Conservation (phyloP, 768 basidiomycete species). For the Macrocybe gigantea region DNA sequence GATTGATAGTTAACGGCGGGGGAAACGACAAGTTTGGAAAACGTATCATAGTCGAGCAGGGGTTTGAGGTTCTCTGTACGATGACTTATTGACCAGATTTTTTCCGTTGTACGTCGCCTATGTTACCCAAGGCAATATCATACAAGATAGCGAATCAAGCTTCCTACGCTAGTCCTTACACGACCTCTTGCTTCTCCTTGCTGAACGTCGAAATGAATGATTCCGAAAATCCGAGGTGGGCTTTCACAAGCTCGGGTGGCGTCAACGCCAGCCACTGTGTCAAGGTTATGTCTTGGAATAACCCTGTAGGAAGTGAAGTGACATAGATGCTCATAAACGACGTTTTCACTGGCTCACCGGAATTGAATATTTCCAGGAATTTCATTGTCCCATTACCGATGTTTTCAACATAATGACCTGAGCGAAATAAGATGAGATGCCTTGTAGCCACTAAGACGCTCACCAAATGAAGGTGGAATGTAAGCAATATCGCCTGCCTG, state of each 20-base stretch:
- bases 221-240: slow-evolving; percentile 8
- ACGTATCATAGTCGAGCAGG: too few species aligned
- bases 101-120: too few species aligned
- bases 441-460: slow-evolving; percentile 1
- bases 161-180: slow-evolving; percentile 9
- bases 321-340: background rate
- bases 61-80: too few species aligned
- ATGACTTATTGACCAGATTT: too few species aligned
- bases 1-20: background rate
- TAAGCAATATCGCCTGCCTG: slow-evolving; percentile 61
- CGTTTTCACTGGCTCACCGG: slow-evolving; percentile 17
- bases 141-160: too few species aligned
- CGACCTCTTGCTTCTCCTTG: slow-evolving; percentile 33
- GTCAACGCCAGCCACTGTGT: slow-evolving; percentile 18
- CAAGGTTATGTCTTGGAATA: slow-evolving; percentile 34
- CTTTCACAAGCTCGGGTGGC: slow-evolving; percentile 12
- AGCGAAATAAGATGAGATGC: slow-evolving; percentile 2
- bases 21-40: too few species aligned
- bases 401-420: slow-evolving; percentile 52
- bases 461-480: slow-evolving; percentile 53
- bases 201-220: slow-evolving; percentile 18
- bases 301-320: slow-evolving; percentile 10
- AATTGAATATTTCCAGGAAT: slow-evolving; percentile 44
- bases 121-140: too few species aligned
- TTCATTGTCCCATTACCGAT: slow-evolving; percentile 42